Evolutionary conservation across 345 rosid genomes (phyloP), one percentile per base, ranked within the genome.

Genomic region (Salix dunnii): DNA sequence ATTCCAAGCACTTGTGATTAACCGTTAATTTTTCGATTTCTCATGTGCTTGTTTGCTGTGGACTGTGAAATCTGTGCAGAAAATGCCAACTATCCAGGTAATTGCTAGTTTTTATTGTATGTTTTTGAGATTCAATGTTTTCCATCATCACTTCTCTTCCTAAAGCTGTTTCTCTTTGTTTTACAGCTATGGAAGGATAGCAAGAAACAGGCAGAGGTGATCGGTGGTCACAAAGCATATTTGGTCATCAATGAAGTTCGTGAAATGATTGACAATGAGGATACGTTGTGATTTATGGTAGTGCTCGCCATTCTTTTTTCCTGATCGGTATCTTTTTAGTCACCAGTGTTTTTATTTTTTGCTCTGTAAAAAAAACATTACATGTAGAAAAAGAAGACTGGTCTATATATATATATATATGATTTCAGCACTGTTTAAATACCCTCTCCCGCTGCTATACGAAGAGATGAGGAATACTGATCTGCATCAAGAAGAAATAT

Each of bases 81-180:
- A 91, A 85, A 96, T 96, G 97, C 98, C 99, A 35, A 89, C 96
- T 3, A 88, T 93, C 72, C 99, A 95, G 96, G 99, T 87, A 76
- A 74, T 75, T 63, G 61, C 53, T 76, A 4, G 60, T 58, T 5
- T 58, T 40, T 25, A 14, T 51, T 65, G 38, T 7, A 38, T 74
- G n/a, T 67, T 36, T 67, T 31, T 14, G 25, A 67, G 38, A 18
- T 67, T 36, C 16, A 67, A 8, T 36, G 16, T 33, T 40, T n/a
- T 36, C 8, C 67, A 1, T 2, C 67, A 28, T 4, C 8, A 11
- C 8, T 74, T 62, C 63, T 5, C 70, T 21, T 66, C 18, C 36
- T 72, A 43, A 40, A 20, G 72, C 20, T 55, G 23, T 28, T 65
- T 51, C 6, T 63, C 60, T 55, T 25, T 66, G 25, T 70, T 28